Evolutionary conservation across 2,329 filamentous ascomycete species (phyloP).

Genomic region (Colletotrichum filicis): DNA sequence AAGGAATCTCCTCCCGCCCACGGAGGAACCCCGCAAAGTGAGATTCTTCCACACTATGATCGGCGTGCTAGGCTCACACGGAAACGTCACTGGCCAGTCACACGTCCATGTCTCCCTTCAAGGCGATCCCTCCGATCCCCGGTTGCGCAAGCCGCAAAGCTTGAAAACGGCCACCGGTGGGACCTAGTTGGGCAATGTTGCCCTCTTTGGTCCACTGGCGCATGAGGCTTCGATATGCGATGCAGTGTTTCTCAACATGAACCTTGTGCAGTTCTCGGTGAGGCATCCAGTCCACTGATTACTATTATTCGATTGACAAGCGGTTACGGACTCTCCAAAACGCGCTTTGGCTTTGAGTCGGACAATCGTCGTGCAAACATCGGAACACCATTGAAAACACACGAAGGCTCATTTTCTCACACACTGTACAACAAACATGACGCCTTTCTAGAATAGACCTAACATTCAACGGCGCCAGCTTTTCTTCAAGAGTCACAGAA

Average conservation of each 20-base stretch:
- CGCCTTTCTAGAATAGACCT: background rate
- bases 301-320: background rate
- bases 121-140: background rate
- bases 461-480: background rate
- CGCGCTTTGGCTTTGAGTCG: background rate
- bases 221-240: background rate
- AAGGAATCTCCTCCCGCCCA: background rate
- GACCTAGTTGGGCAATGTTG: background rate
- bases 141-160: slow-evolving; percentile 3
- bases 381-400: background rate
- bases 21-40: background rate
- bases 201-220: background rate
- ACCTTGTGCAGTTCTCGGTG: background rate
- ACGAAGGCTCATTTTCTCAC: background rate
- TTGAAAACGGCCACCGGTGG: background rate
- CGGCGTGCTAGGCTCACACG: slow-evolving; percentile 8
- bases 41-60: background rate
- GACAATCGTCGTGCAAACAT: background rate
- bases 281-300: background rate
- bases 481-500: background rate
- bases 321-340: background rate
- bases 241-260: background rate
- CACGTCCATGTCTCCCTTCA: background rate
- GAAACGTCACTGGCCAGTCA: slow-evolving; percentile 8
- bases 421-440: background rate